phyloP scores from a whole-genome alignment of 352 stramenopile genomes.

The Pythium scleroteichum region DNA sequence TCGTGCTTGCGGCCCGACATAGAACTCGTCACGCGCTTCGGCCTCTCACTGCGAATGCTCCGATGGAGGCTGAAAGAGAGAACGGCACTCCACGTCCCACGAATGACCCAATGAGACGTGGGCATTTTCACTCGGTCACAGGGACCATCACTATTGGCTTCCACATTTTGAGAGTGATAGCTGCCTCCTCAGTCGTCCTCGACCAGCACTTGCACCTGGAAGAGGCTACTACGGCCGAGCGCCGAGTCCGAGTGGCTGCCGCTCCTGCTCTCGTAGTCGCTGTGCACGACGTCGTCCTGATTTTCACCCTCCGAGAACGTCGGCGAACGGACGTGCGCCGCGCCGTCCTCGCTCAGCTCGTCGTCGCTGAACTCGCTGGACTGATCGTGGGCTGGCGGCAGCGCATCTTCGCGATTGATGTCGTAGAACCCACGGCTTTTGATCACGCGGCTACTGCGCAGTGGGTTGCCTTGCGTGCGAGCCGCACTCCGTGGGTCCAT shows the following conservation, averaged over 20 bases:
- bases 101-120: background rate
- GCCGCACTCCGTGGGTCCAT: conserved; percentile 6
- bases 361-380: background rate
- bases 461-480: conserved; percentile 1
- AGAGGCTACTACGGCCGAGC: conserved; percentile 44
- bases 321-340: background rate
- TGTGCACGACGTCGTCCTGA: conserved; percentile 17
- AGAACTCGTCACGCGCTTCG: background rate
- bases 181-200: conserved; percentile 8
- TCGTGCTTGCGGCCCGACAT: conserved; percentile 22
- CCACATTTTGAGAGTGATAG: background rate
- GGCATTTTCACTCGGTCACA: no score
- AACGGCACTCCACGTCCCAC: background rate
- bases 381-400: conserved; percentile 4
- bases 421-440: conserved; percentile 80
- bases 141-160: no score
- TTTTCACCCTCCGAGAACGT: conserved; percentile 2
- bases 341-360: conserved; percentile 23
- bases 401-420: conserved; percentile 36
- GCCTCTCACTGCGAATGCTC: background rate
- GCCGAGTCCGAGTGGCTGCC: conserved; percentile 21
- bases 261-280: conserved; percentile 13
- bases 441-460: conserved; percentile 70
- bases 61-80: background rate
- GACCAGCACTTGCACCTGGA: conserved; percentile 71